Base-by-base conservation (phyloP, 2,329 filamentous ascomycete genomes). In the Ambrosiella beaveri region DNA sequence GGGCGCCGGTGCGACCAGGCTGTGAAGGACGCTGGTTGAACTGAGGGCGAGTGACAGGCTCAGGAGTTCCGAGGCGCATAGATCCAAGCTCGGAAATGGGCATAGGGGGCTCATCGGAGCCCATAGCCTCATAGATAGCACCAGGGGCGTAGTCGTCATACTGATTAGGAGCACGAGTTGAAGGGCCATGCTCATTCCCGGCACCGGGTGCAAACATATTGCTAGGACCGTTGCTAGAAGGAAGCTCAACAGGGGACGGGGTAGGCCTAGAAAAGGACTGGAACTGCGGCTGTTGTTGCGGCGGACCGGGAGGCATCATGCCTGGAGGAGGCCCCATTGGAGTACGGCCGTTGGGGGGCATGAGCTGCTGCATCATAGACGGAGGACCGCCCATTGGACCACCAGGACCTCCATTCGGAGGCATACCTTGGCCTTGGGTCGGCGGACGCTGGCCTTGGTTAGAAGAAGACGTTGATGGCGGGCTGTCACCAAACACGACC, bases 11-110 rank as follows among this genome's bases (percentile, higher is more conserved):
- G 4, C 89, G 89, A 54, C 80, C 78, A 47, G 44, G 11, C 56
- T 84, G 78, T 61, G 85, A 81, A 11, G 89, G 80, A 41, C 78
- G 76, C 68, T 95, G 88, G 53, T 81, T 78, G 67, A 96, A 91
- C 9, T 81, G 81, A 0, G 91, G 90, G 5, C 76, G 74, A 4
- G 79, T 80, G 17, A 96, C 88, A 7, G 87, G 87, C 63, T 86
- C 84, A 1, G 86, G 87, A 5, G 85, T 81, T 39, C 77, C 74
- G 67, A 81, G 75, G 56, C 71, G 71, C 68, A 82, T 74, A 15
- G 74, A 75, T 47, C 77, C 74, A 41, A 84, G 68, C 57, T 79
- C 75, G 41, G 71, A 71, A 19, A 76, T 70, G 1, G 74, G 72
- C 7, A 74, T 67, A 13, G 40, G 50, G 27, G 58, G 50, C 39